Evolutionary conservation across 148 eudicot species (phyloP).

Genomic region (Spergularia marina): DNA sequence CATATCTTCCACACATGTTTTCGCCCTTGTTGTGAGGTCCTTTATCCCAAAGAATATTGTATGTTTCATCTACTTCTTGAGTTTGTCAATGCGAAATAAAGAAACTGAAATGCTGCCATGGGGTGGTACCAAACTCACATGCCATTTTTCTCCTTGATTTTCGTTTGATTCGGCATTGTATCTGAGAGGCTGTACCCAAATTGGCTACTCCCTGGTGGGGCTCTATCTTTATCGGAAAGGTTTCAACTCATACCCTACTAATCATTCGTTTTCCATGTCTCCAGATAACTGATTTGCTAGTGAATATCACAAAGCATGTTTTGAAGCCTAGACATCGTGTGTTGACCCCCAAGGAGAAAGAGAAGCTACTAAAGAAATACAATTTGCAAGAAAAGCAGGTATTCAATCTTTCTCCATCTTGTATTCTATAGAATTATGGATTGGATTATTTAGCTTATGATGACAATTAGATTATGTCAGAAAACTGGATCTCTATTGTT

Average conservation of each 20-base stretch:
- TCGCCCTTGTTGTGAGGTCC: too few species aligned
- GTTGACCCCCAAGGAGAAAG: constrained; percentile 59
- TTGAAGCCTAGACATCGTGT: constrained; percentile 79
- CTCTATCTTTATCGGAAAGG: not conserved
- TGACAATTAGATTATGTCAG: not conserved
- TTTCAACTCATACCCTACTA: not conserved
- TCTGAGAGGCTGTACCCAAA: too few species aligned
- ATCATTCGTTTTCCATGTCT: constrained; percentile 13
- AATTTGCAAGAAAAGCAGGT: constrained; percentile 90
- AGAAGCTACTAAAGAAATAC: constrained; percentile 63
- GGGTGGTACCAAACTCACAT: too few species aligned
- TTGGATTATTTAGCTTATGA: not conserved
- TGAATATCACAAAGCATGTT: constrained; percentile 78
- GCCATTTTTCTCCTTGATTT: too few species aligned
- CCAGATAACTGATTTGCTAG: constrained; percentile 87
- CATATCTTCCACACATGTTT: not conserved
- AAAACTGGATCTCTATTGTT: not conserved
- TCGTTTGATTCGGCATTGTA: too few species aligned
- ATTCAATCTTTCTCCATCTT: not conserved
- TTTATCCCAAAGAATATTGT: too few species aligned
- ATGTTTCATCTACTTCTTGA: too few species aligned
- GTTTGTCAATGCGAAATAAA: too few species aligned
- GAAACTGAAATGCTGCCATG: too few species aligned
- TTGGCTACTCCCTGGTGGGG: too few species aligned
- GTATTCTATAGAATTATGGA: not conserved